Percentiles rank a stretch among this genome's conserved stretches.
Evolutionary conservation across 331 rosid genomes (phyloP).

Genomic region (Rosa hybrid): DNA sequence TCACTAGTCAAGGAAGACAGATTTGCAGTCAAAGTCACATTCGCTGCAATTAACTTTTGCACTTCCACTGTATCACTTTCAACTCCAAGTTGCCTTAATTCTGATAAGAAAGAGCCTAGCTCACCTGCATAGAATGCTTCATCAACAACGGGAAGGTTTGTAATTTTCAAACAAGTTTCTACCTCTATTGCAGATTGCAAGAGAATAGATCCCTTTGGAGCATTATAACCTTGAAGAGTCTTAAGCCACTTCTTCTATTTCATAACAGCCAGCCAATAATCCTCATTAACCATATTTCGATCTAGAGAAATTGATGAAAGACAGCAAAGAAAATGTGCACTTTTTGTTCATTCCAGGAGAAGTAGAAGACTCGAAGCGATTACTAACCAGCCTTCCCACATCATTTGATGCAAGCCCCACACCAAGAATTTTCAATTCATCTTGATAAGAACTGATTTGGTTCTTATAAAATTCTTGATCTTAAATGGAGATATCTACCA

Average conservation of each 20-base stretch:
- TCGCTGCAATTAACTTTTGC: too few species aligned
- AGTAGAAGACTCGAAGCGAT: background rate
- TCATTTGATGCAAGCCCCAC: background rate
- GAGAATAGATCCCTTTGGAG: conserved; percentile 17
- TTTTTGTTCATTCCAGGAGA: conserved; percentile 9
- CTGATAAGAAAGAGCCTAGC: too few species aligned
- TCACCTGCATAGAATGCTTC: too few species aligned
- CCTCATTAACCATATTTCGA: background rate
- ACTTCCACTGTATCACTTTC: too few species aligned
- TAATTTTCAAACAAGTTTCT: conserved; percentile 3
- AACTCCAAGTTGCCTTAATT: too few species aligned
- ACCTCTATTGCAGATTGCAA: conserved; percentile 1
- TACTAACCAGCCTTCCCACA: background rate
- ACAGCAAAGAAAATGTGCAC: conserved; percentile 8
- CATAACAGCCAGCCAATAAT: background rate
- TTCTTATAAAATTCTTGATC: conserved; percentile 3
- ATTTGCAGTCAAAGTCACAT: background rate
- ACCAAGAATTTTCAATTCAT: conserved; percentile 21
- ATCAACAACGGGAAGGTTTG: background rate
- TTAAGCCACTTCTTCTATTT: conserved; percentile 23
- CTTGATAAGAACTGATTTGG: background rate
- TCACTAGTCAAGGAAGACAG: conserved; percentile 4
- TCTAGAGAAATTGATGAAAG: conserved; percentile 2
- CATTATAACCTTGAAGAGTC: conserved; percentile 13
- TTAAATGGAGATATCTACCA: background rate